Base-by-base conservation (phyloP, 2,329 filamentous ascomycete species). In the Apiospora kogelbergensis region DNA sequence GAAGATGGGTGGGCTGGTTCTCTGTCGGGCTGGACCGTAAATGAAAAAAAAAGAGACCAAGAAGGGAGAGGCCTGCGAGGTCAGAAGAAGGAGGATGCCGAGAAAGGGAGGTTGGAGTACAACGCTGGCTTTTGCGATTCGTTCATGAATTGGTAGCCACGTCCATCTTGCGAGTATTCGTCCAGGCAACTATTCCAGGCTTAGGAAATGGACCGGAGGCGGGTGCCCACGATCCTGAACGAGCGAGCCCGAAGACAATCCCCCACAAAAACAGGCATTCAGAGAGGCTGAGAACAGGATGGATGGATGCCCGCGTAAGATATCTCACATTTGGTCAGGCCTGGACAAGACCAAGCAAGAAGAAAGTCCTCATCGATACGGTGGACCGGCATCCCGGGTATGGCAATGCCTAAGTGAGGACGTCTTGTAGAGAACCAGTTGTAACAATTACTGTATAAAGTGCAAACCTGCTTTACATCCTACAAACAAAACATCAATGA, bases 1-100 rank as follows among this genome's bases (percentile, higher is more conserved):
- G 83, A 92, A 90, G 81, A 83, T 94, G 24, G 95, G 95, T n/a
- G 95, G 95, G 0, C 79, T 94, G 80, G 84, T 94, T 70, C 81
- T 97, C 68, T 96, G 92, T 82, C 85, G 93, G 68, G 90, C 92
- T 9, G 70, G 73, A 11, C 74, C 72, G 24, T 77, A 69, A 76
- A 42, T n/a, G 20, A 20, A 2, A 9, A 1, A 11, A 17, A 26
- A 11, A 22, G 15, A 3, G 11, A 26, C 22, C 6, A 11, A 30
- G 26, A 46, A 3, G 11, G n/a, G 22, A 4, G n/a, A 9, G 45
- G n/a, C n/a, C 9, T 22, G 45, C 45, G 26, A 30, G 10, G 26
- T 17, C n/a, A 3, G 1, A 30, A 15, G 40, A 30, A 53, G 22
- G 13, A 20, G 33, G 33, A 33, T 33, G 33, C 30, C 3, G 17